Evolutionary conservation across 2,329 filamentous ascomycete species (phyloP).

Genomic region (Fusarium scirpi): DNA sequence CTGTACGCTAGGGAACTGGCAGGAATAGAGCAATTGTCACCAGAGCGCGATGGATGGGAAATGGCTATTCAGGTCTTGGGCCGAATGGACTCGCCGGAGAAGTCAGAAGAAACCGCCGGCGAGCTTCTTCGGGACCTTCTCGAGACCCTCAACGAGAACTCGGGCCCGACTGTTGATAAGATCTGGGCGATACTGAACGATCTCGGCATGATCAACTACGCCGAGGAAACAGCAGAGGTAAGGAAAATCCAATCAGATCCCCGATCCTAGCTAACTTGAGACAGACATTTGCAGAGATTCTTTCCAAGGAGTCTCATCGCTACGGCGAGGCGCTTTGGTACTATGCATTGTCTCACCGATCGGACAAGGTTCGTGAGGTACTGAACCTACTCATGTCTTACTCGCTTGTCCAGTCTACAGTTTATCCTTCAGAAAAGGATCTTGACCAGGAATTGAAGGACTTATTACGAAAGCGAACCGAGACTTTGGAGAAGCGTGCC

Average conservation of each 20-base stretch:
- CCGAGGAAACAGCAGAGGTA: slow-evolving; percentile 86
- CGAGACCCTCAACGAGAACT: slow-evolving; percentile 70
- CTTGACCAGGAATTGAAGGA: slow-evolving; percentile 78
- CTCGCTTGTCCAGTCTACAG: slow-evolving; percentile 85
- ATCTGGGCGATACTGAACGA: slow-evolving; percentile 82
- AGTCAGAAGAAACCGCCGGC: slow-evolving; percentile 79
- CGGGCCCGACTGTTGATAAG: slow-evolving; percentile 80
- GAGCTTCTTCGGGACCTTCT: slow-evolving; percentile 77
- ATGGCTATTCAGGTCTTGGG: slow-evolving; percentile 85
- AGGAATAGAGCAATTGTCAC: slow-evolving; percentile 63
- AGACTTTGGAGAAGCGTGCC: slow-evolving; percentile 78
- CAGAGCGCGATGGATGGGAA: slow-evolving; percentile 83
- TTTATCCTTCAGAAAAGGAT: slow-evolving; percentile 77
- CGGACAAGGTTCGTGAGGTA: slow-evolving; percentile 84
- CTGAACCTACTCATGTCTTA: slow-evolving; percentile 88
- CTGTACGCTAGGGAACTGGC: slow-evolving; percentile 79
- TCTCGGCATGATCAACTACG: slow-evolving; percentile 82
- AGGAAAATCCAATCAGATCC: slow-evolving; percentile 40
- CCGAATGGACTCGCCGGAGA: slow-evolving; percentile 78
- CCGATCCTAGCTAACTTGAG: slow-evolving; percentile 42
- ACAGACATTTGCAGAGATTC: slow-evolving; percentile 84
- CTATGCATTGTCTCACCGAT: slow-evolving; percentile 85
- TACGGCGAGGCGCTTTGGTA: slow-evolving; percentile 92
- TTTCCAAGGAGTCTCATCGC: slow-evolving; percentile 77
- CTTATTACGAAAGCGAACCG: slow-evolving; percentile 78